These are phyloP conservation scores for Endothia cerciana DNA, from an alignment of 2,329 filamentous ascomycete genomes.

Conservation along the genomic window DNA sequence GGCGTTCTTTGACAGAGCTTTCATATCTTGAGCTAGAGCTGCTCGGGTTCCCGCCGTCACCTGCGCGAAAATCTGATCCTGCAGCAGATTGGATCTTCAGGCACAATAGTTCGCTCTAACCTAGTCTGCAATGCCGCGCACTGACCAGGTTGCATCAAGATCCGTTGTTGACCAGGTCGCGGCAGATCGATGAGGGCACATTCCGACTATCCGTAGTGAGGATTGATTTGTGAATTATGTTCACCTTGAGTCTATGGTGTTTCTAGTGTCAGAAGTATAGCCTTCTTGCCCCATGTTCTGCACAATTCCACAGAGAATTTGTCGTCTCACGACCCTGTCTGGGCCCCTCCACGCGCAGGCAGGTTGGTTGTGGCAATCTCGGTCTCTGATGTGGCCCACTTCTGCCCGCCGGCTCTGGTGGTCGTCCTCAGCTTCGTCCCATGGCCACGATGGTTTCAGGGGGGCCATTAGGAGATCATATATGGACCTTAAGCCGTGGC, in stretches of 20 bases:
- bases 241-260: neutral
- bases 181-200: neutral
- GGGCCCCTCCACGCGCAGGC: neutral
- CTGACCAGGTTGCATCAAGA: constrained; percentile 15
- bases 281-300: neutral
- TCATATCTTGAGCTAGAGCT: neutral
- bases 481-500: neutral
- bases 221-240: constrained; percentile 1
- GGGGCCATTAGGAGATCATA: neutral
- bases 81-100: constrained; percentile 11
- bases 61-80: neutral
- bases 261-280: neutral
- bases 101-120: neutral
- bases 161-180: neutral
- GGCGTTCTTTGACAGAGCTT: neutral
- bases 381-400: neutral
- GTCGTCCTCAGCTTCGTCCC: neutral
- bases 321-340: neutral
- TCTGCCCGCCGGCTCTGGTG: neutral
- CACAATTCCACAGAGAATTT: neutral
- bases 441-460: neutral
- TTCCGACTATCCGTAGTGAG: neutral
- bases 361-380: neutral
- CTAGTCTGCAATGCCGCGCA: neutral
- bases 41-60: constrained; percentile 3